A percentile compares a stretch with the other conserved stretches of the same genome.
phyloP scores from a whole-genome alignment of 257 asterid genomes.

The Solanum phureja region DNA sequence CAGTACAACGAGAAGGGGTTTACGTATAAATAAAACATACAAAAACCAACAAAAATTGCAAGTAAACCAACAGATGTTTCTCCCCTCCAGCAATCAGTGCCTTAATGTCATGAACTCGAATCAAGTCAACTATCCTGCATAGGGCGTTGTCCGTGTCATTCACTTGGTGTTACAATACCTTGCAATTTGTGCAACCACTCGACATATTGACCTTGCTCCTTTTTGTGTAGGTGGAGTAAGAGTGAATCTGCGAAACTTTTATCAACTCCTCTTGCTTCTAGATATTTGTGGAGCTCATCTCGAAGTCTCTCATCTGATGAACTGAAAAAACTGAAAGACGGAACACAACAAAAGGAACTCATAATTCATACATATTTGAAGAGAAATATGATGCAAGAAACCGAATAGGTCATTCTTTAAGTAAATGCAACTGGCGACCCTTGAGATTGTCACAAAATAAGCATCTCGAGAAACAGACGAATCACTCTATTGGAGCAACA shows the following conservation, averaged over 20 bases:
- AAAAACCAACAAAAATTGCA: background rate
- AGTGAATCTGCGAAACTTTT: constrained; percentile 48
- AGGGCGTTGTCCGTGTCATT: background rate
- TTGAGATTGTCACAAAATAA: background rate
- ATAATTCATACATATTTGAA: background rate
- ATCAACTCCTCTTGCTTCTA: constrained; percentile 56
- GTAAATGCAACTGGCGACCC: background rate
- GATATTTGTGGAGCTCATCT: constrained; percentile 54
- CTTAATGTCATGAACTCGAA: background rate
- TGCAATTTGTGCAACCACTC: constrained; percentile 67
- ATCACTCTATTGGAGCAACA: background rate
- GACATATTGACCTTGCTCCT: constrained; percentile 70
- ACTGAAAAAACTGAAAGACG: constrained; percentile 20
- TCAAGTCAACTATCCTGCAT: background rate
- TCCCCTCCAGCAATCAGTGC: background rate
- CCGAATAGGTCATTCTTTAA: background rate
- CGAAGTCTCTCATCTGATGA: constrained; percentile 52
- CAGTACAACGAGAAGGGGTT: background rate
- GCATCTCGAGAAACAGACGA: background rate
- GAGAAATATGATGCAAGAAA: background rate
- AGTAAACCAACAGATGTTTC: background rate
- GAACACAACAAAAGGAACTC: background rate
- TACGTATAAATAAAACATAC: background rate
- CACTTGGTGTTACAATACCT: constrained; percentile 20
- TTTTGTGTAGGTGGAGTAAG: constrained; percentile 53